These are phyloP conservation scores for Astrocystis sublimbata DNA, from an alignment of 495 filamentous ascomycete genomes.

Conservation along the genomic window DNA sequence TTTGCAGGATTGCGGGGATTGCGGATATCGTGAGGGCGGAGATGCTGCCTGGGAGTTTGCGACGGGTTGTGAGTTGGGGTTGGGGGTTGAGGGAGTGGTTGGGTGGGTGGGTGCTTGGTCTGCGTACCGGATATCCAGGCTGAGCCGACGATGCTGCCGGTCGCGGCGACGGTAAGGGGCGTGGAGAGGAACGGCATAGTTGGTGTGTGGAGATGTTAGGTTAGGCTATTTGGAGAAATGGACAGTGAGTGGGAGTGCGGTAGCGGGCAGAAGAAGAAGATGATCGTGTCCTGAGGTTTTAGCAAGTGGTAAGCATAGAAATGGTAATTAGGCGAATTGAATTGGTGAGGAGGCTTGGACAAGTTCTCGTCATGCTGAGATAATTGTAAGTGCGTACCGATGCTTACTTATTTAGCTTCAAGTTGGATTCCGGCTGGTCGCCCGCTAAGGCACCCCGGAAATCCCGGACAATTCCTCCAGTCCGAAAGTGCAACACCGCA, in stretches of 20 bases:
- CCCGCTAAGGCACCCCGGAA: neutral
- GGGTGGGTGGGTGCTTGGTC: neutral
- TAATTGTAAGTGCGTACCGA: too few species aligned
- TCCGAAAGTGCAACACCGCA: neutral
- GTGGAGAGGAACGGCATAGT: slow-evolving; percentile 30
- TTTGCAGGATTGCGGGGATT: slow-evolving; percentile 37
- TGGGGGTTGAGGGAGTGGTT: neutral
- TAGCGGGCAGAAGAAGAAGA: neutral
- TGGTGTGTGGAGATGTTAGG: neutral
- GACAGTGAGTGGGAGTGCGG: too few species aligned
- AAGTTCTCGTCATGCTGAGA: neutral
- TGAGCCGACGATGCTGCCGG: slow-evolving; percentile 28
- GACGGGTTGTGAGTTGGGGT: neutral
- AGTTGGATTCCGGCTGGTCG: neutral
- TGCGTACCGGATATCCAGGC: slow-evolving; percentile 36
- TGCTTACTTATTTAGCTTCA: neutral
- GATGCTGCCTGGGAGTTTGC: slow-evolving; percentile 38
- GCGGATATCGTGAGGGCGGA: slow-evolving; percentile 33
- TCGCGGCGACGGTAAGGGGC: slow-evolving; percentile 25
- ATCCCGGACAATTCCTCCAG: slow-evolving; percentile 12
- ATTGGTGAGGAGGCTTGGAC: neutral
- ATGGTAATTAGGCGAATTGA: too few species aligned
- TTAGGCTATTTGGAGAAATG: too few species aligned
- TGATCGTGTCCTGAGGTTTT: too few species aligned
- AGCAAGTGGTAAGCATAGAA: too few species aligned